Conservation (phyloP, 2,329 filamentous ascomycete species). For the Gnomoniopsis smithogilvyi region DNA sequence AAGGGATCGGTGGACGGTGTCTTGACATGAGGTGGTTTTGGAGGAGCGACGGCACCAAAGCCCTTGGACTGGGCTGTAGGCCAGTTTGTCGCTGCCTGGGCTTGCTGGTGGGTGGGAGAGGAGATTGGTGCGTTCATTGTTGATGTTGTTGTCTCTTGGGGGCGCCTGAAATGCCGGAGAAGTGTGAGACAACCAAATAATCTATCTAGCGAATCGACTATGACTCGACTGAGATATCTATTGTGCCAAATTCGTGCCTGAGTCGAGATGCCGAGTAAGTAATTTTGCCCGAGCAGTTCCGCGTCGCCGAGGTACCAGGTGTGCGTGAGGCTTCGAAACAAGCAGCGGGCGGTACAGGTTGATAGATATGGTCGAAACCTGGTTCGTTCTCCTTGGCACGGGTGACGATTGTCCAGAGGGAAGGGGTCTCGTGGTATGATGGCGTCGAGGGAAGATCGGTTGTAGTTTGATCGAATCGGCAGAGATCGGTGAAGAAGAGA, state of each 20-base stretch:
- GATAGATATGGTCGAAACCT: not conserved
- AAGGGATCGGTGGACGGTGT: conserved; percentile 53
- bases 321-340: not conserved
- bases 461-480: not conserved
- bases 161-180: not conserved
- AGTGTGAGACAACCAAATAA: not conserved
- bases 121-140: conserved; percentile 31
- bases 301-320: not conserved
- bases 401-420: no score
- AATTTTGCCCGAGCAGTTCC: not conserved
- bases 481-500: not conserved
- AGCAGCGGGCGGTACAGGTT: not conserved
- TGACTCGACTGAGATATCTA: no score
- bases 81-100: conserved; percentile 25
- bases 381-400: no score
- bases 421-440: no score
- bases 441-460: not conserved
- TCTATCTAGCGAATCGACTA: not conserved
- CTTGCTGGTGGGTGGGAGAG: conserved; percentile 24
- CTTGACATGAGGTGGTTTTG: conserved; percentile 24
- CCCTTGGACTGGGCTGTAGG: conserved; percentile 25
- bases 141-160: not conserved
- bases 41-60: conserved; percentile 18
- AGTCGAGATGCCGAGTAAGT: not conserved
- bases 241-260: no score